A percentile compares a stretch with the other conserved stretches of the same genome.
phyloP scores from a whole-genome alignment of 495 filamentous ascomycete genomes.

The Aspergillus conjunctus region DNA sequence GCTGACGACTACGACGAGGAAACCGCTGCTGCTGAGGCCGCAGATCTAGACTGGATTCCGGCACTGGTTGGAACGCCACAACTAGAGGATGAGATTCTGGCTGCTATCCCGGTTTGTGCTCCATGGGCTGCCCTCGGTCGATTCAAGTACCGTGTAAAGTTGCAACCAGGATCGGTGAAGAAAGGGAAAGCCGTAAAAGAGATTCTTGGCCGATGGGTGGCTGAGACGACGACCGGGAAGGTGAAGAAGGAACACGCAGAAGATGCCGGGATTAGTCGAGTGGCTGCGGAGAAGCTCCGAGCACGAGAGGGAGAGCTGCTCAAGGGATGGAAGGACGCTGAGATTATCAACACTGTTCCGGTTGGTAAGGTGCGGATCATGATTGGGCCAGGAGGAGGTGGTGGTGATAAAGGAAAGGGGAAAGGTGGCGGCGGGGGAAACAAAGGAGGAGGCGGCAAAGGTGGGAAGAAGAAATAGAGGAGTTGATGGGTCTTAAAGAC shows the following conservation, averaged over 20 bases:
- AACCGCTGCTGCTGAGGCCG: slow-evolving; percentile 45
- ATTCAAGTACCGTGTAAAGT: slow-evolving; percentile 87
- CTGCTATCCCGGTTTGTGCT: slow-evolving; percentile 85
- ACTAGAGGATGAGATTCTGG: slow-evolving; percentile 84
- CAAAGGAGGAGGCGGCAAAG: slow-evolving; percentile 48
- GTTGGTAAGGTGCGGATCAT: slow-evolving; percentile 87
- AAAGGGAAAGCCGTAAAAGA: slow-evolving; percentile 95
- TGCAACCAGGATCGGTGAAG: slow-evolving; percentile 88
- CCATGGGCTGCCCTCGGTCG: slow-evolving; percentile 78
- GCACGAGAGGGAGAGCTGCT: slow-evolving; percentile 80
- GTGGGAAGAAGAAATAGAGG: slow-evolving; percentile 46
- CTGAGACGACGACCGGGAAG: slow-evolving; percentile 51
- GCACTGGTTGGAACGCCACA: slow-evolving; percentile 74
- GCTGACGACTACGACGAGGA: slow-evolving; percentile 62
- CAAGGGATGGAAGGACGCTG: slow-evolving; percentile 75
- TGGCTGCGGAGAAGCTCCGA: slow-evolving; percentile 76
- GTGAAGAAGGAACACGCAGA: slow-evolving; percentile 52
- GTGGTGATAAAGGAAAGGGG: slow-evolving; percentile 50
- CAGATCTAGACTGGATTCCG: slow-evolving; percentile 64
- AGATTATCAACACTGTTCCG: slow-evolving; percentile 78
- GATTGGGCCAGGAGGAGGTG: slow-evolving; percentile 54
- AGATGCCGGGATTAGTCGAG: slow-evolving; percentile 56
- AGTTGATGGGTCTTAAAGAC: no score
- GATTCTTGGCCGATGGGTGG: slow-evolving; percentile 73
- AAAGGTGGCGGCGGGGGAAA: slow-evolving; percentile 44